Conservation (phyloP, 2,329 filamentous ascomycete species). For the Nigrograna mackinnonii region DNA sequence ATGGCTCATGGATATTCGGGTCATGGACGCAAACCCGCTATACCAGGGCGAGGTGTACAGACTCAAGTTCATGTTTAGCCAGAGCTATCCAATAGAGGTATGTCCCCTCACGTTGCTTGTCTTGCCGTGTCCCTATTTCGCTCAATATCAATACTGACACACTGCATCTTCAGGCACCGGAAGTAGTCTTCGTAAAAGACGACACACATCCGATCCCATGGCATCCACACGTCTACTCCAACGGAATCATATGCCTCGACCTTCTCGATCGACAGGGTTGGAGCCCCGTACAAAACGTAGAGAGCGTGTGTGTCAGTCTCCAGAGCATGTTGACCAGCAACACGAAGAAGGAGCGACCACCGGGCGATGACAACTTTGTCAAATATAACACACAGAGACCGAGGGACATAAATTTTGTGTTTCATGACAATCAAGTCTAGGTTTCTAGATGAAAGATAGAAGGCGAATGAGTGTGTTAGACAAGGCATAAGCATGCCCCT, state of each 20-base stretch:
- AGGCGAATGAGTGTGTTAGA: too few species aligned
- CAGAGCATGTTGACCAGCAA: slow-evolving; percentile 99
- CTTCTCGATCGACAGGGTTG: slow-evolving; percentile 86
- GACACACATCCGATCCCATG: slow-evolving; percentile 70
- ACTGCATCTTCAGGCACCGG: slow-evolving; percentile 69
- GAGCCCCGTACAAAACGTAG: slow-evolving; percentile 96
- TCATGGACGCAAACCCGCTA: slow-evolving; percentile 87
- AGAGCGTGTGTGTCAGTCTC: slow-evolving; percentile 94
- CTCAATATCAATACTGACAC: neutral
- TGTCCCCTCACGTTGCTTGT: neutral
- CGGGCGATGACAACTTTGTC: slow-evolving; percentile 89
- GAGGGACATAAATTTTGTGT: slow-evolving; percentile 89
- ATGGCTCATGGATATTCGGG: slow-evolving; percentile 90
- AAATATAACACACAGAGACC: slow-evolving; percentile 76
- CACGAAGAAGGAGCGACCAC: slow-evolving; percentile 84
- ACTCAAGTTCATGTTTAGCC: slow-evolving; percentile 83
- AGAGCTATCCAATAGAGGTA: slow-evolving; percentile 80
- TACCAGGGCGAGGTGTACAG: slow-evolving; percentile 81
- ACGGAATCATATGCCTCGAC: slow-evolving; percentile 97
- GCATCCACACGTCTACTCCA: slow-evolving; percentile 97
- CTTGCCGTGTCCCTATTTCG: neutral
- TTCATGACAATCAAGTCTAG: slow-evolving; percentile 76
- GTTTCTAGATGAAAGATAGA: neutral
- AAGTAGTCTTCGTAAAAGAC: slow-evolving; percentile 82
- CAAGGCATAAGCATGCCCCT: too few species aligned